These are phyloP conservation scores for Fusarium tricinctum DNA, from an alignment of 2,329 filamentous ascomycete genomes.

Conservation along the genomic window DNA sequence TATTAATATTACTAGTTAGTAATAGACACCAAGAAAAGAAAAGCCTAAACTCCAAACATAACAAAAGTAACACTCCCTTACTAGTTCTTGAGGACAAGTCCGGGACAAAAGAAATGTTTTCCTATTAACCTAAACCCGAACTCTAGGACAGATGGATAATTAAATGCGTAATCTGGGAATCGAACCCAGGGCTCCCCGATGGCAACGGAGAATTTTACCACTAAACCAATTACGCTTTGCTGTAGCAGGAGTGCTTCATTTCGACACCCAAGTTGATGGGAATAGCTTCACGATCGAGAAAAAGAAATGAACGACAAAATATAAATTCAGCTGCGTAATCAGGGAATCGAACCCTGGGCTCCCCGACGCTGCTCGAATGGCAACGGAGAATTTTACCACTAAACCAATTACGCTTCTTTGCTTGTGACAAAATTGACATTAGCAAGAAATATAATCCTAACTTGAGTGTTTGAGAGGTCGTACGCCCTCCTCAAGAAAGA, in stretches of 20 bases:
- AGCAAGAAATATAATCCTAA: too few species aligned
- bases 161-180: constrained; percentile 2
- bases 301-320: not conserved
- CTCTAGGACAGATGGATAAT: not conserved
- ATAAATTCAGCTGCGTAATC: not conserved
- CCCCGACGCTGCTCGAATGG: not conserved
- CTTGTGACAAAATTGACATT: not conserved
- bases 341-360: not conserved
- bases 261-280: not conserved
- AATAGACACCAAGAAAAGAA: too few species aligned
- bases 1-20: too few species aligned
- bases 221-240: constrained; percentile 7
- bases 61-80: too few species aligned
- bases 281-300: not conserved
- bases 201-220: constrained; percentile 9
- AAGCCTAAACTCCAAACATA: too few species aligned
- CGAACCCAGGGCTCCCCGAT: constrained; percentile 7
- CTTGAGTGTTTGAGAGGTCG: too few species aligned
- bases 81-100: too few species aligned
- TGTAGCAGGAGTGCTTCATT: not conserved
- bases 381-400: not conserved
- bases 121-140: too few species aligned
- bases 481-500: too few species aligned
- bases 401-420: not conserved
- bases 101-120: too few species aligned